phyloP scores from a whole-genome alignment of 2,329 filamentous ascomycete genomes.

The Penicillium sp. region DNA sequence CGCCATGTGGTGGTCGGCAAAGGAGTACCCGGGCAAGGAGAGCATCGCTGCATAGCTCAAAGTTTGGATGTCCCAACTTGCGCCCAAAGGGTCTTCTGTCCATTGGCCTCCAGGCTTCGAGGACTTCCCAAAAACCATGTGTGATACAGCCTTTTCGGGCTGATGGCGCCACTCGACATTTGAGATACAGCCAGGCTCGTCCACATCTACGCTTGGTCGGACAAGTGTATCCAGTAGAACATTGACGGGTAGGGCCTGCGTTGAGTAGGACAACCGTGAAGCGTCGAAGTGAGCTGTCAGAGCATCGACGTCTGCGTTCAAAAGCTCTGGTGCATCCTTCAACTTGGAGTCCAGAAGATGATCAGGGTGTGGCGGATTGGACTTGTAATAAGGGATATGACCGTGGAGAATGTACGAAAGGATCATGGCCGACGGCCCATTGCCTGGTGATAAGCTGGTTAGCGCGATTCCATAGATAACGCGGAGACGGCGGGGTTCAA shows the following conservation, averaged over 20 bases:
- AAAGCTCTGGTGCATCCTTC: conserved; percentile 47
- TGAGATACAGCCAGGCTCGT: conserved; percentile 51
- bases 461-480: neutral
- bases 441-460: conserved; percentile 45
- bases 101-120: conserved; percentile 59
- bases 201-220: conserved; percentile 60
- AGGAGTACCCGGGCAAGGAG: conserved; percentile 61
- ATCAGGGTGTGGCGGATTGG: conserved; percentile 56
- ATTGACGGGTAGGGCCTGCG: conserved; percentile 61
- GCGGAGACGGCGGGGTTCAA: neutral
- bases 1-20: conserved; percentile 53
- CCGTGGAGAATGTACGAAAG: conserved; percentile 65
- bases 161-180: conserved; percentile 57
- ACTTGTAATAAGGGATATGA: conserved; percentile 58
- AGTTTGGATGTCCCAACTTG: conserved; percentile 59
- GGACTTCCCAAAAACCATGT: conserved; percentile 57
- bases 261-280: conserved; percentile 62
- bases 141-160: conserved; percentile 53
- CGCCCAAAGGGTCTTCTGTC: conserved; percentile 55
- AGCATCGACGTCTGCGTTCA: conserved; percentile 49
- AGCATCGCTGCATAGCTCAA: conserved; percentile 65
- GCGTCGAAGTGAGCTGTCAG: conserved; percentile 60
- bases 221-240: conserved; percentile 61
- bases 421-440: conserved; percentile 63
- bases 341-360: conserved; percentile 58